Conservation (phyloP, 73 alveolate genomes). For the Chromera velia region DNA sequence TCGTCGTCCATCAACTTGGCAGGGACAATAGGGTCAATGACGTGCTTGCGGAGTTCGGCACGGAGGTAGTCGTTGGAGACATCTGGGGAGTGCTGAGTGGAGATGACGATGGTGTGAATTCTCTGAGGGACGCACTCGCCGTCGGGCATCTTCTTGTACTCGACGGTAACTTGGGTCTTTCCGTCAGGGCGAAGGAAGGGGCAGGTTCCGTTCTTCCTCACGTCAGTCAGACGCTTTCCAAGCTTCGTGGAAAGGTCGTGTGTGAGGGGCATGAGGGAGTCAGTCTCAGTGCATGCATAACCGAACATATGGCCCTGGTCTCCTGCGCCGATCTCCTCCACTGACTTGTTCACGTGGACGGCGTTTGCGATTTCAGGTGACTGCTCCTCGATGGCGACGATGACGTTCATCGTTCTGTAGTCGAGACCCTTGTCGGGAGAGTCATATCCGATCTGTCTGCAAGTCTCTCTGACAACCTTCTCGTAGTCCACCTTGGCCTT, state of each 20-base stretch:
- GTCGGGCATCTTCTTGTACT: slow-evolving; percentile 70
- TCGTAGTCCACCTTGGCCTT: slow-evolving; percentile 66
- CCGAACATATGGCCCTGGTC: slow-evolving; percentile 99
- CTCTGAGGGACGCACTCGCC: slow-evolving; percentile 75
- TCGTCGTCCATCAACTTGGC: slow-evolving; percentile 64
- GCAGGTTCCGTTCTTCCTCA: slow-evolving; percentile 72
- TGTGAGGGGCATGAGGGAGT: slow-evolving; percentile 85
- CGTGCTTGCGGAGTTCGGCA: slow-evolving; percentile 65
- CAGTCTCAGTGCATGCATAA: slow-evolving; percentile 93
- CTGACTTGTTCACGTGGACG: slow-evolving; percentile 81
- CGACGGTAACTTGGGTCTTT: slow-evolving; percentile 92
- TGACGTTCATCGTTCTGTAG: slow-evolving; percentile 73
- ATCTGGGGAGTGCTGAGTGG: slow-evolving; percentile 86
- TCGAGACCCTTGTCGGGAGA: slow-evolving; percentile 85
- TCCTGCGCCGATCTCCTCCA: slow-evolving; percentile 94
- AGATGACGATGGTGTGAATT: slow-evolving; percentile 82
- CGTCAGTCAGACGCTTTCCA: slow-evolving; percentile 77
- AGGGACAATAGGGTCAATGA: slow-evolving; percentile 79
- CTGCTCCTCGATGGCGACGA: slow-evolving; percentile 77
- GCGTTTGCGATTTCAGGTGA: slow-evolving; percentile 83
- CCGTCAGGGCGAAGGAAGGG: slow-evolving; percentile 97
- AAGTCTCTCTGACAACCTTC: slow-evolving; percentile 81
- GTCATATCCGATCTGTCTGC: slow-evolving; percentile 87
- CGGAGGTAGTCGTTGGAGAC: slow-evolving; percentile 65
- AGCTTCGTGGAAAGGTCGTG: slow-evolving; percentile 79